Conservation (phyloP, 768 basidiomycete species). For the Lactifluus pinguis region DNA sequence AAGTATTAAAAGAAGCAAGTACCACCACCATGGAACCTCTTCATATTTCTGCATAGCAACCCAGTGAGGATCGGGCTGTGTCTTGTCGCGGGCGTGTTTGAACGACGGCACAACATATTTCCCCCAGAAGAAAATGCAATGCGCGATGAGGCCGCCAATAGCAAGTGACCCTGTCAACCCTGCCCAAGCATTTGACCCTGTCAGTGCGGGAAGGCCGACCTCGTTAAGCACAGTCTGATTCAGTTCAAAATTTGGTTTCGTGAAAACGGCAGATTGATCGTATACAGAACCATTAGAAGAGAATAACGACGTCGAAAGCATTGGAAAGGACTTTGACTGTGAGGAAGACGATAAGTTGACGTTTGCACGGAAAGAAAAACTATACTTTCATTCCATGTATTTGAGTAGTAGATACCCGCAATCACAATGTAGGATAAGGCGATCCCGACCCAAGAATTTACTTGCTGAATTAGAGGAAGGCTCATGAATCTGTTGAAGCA, state of each 20-base stretch:
- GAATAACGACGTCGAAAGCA: constrained; percentile 54
- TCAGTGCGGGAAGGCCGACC: constrained; percentile 33
- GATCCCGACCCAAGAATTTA: constrained; percentile 50
- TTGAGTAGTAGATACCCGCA: constrained; percentile 52
- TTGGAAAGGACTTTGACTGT: constrained; percentile 45
- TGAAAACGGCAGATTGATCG: constrained; percentile 44
- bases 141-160: constrained; percentile 49
- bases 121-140: constrained; percentile 49
- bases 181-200: constrained; percentile 45
- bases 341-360: constrained; percentile 2
- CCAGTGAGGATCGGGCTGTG: constrained; percentile 50
- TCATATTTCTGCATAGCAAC: constrained; percentile 52
- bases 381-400: constrained; percentile 44
- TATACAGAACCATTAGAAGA: constrained; percentile 46
- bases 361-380: constrained; percentile 13
- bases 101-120: constrained; percentile 41
- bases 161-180: constrained; percentile 38
- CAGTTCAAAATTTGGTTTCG: constrained; percentile 37
- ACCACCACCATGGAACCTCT: constrained; percentile 58
- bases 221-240: constrained; percentile 45
- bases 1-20: constrained; percentile 36
- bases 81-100: constrained; percentile 36
- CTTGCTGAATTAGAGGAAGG: constrained; percentile 47
- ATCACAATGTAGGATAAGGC: constrained; percentile 44
- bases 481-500: constrained; percentile 34